Evolutionary conservation across 2,329 filamentous ascomycete species (phyloP), one percentile per base, ranked within the genome.

Genomic region (Truncatella angustata): DNA sequence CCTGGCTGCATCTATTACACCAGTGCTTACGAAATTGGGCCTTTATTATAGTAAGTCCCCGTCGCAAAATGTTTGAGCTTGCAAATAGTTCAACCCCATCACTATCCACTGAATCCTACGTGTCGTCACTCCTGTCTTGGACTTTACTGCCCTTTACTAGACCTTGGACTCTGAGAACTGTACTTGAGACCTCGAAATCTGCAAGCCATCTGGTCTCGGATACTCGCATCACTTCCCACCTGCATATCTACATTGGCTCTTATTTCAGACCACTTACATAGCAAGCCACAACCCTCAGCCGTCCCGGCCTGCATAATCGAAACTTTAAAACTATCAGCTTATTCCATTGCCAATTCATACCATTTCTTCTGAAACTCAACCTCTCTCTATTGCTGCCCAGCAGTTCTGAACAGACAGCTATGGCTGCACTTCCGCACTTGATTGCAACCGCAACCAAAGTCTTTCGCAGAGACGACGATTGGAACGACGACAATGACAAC

Each of bases 401-500:
- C n/a, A n/a, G n/a, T n/a, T n/a, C n/a, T n/a, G n/a, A n/a, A n/a
- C n/a, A n/a, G n/a, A 49, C 5, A 20, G 46, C 35, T 23, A 49
- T 49, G 26, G 16, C 45, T 54, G 35, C 21, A 21, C 37, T 50
- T 20, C 18, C 35, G 14, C 16, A 49, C n/a, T 35, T 40, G 24
- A 50, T 47, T 49, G 50, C 47, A 49, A 53, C 50, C 50, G 40
- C 51, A 16, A 52, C 49, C 46, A 49, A 50, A 50, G 52, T 57
- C 10, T 26, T 58, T n/a, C 32, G 55, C 45, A 57, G 52, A 28
- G 54, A 60, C 26, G 37, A 50, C n/a, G 36, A 54, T 23, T 37
- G 36, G 36, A 50, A 50, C 34, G 46, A 44, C 7, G 30, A 36
- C 23, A 26, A 26, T 44, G 54, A 54, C 35, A 40, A 20, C n/a